phyloP scores from a whole-genome alignment of 352 stramenopile species.

The Phytophthora fragariaefolia region DNA sequence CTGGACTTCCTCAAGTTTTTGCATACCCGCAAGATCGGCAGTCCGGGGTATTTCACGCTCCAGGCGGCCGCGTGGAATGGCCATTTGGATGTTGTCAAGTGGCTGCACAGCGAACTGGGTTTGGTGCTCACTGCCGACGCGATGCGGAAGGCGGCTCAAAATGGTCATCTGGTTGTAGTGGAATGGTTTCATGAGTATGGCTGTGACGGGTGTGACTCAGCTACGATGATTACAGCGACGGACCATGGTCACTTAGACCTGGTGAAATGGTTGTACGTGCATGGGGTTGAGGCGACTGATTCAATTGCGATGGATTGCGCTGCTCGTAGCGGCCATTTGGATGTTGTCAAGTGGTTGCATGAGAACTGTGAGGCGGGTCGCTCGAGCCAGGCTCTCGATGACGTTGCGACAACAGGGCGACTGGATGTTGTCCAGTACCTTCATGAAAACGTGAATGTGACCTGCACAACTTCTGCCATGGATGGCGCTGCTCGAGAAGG shows the following conservation, averaged over 20 bases:
- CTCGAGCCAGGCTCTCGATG: constrained; percentile 17
- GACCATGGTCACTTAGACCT: constrained; percentile 22
- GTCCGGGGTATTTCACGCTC: constrained; percentile 23
- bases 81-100: constrained; percentile 31
- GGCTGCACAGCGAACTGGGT: constrained; percentile 20
- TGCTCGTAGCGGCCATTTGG: constrained; percentile 26
- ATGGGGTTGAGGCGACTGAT: constrained; percentile 14
- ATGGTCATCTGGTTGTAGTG: constrained; percentile 29
- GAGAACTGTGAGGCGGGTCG: constrained; percentile 1
- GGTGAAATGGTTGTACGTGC: constrained; percentile 28
- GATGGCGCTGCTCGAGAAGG: constrained; percentile 30
- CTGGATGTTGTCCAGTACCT: constrained; percentile 23
- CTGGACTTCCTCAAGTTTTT: constrained; percentile 38
- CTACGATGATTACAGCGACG: constrained; percentile 21
- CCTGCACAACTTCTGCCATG: constrained; percentile 21
- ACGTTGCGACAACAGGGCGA: constrained; percentile 18
- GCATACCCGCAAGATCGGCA: constrained; percentile 17
- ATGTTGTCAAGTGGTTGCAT: constrained; percentile 32
- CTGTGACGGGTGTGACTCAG: constrained; percentile 17
- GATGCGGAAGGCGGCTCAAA: constrained; percentile 26
- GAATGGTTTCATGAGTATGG: constrained; percentile 33
- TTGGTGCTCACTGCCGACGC: constrained; percentile 12
- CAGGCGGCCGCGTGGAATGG: constrained; percentile 24
- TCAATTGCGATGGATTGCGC: constrained; percentile 20
- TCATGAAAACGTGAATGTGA: constrained; percentile 6